Evolutionary conservation across 23 red algal species (phyloP).

Genomic region (Gracilaria gracilis): DNA sequence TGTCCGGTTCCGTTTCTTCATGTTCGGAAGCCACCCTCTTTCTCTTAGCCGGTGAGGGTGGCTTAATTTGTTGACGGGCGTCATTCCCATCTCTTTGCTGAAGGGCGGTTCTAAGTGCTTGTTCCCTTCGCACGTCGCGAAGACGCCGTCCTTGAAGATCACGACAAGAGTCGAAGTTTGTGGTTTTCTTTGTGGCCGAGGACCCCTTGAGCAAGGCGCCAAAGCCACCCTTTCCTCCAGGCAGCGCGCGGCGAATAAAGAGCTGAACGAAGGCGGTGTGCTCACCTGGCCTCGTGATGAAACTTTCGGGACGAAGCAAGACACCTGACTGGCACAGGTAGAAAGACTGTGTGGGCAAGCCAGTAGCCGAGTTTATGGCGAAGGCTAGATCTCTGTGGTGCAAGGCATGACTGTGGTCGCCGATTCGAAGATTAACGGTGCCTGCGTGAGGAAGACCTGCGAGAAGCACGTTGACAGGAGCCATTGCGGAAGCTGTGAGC

Average conservation of each 20-base stretch:
- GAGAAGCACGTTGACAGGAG: conserved; percentile 22
- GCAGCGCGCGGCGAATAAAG: conserved; percentile 51
- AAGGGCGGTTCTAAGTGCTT: background rate
- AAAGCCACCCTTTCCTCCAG: conserved; percentile 81
- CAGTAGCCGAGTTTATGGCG: conserved; percentile 10
- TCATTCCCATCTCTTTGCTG: background rate
- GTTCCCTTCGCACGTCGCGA: conserved; percentile 53
- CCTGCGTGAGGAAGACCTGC: background rate
- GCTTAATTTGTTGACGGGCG: background rate
- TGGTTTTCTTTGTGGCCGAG: conserved; percentile 59
- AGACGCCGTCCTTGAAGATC: conserved; percentile 67
- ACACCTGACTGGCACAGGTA: conserved; percentile 11
- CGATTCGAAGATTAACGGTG: conserved; percentile 20
- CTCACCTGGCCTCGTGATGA: conserved; percentile 43
- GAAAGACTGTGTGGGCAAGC: background rate
- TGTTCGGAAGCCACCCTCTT: background rate
- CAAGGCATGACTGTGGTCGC: background rate
- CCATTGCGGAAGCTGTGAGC: background rate
- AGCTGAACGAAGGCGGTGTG: conserved; percentile 55
- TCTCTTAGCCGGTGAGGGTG: conserved; percentile 1
- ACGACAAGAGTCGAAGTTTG: conserved; percentile 74
- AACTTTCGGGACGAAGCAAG: background rate
- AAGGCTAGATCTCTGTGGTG: conserved; percentile 1
- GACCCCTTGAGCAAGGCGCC: conserved; percentile 60
- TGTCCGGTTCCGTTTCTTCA: background rate